Evolutionary conservation across 2,329 filamentous ascomycete genomes (phyloP).

Genomic region (Nemania sp.): DNA sequence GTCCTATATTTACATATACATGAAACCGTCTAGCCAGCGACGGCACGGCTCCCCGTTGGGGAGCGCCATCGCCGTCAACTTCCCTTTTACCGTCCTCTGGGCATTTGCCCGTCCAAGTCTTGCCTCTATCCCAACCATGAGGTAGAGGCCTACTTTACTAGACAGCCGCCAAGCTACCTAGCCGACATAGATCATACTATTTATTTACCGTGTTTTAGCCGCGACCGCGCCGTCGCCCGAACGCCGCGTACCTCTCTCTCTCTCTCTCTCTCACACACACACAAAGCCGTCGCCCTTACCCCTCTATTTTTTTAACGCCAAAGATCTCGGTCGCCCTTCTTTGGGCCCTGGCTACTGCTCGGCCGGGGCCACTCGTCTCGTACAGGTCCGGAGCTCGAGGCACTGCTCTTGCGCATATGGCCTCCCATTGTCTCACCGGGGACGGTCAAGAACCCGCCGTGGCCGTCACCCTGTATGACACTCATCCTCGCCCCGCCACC

Average conservation of each 20-base stretch:
- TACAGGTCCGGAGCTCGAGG: constrained; percentile 24
- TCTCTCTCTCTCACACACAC: too few relatives aligned
- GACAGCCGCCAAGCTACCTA: too few relatives aligned
- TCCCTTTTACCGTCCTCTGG: too few relatives aligned
- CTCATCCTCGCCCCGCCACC: constrained; percentile 56
- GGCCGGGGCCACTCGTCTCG: constrained; percentile 49
- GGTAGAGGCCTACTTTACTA: too few relatives aligned
- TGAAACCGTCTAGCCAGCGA: too few relatives aligned
- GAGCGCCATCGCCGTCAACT: too few relatives aligned
- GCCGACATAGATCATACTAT: too few relatives aligned
- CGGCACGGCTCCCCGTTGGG: too few relatives aligned
- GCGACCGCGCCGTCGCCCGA: not conserved
- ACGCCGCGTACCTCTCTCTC: not conserved
- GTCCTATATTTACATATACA: too few relatives aligned
- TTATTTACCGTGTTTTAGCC: too few relatives aligned
- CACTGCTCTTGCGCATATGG: constrained; percentile 30
- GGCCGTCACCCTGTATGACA: constrained; percentile 53
- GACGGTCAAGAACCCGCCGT: constrained; percentile 57
- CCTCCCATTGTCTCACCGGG: constrained; percentile 40
- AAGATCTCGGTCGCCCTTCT: constrained; percentile 46
- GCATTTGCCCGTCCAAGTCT: too few relatives aligned
- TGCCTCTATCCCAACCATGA: too few relatives aligned
- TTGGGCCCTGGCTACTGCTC: constrained; percentile 48
- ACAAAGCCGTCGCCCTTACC: not conserved
- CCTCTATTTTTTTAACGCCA: constrained; percentile 43